Base-by-base conservation (phyloP, 2,329 filamentous ascomycete species). In the Ophiocordyceps robertsii region DNA sequence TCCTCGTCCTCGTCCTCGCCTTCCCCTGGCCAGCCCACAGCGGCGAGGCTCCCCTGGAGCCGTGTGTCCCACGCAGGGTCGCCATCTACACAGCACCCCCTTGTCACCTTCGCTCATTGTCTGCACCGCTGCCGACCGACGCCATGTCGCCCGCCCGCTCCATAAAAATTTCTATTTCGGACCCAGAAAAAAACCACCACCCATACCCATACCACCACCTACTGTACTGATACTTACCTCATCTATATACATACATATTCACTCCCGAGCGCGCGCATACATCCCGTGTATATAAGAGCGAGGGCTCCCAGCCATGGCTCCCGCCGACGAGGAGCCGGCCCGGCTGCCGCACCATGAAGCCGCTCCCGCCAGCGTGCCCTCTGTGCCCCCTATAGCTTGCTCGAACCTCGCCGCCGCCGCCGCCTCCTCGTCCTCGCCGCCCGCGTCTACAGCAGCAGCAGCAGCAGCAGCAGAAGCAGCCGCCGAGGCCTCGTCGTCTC, bases 121-220 rank as follows among this genome's bases (percentile, higher is more conserved):
- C 38, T 38, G 39, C 29, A 24, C 43, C 38, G 42, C 42, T 43
- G 37, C 39, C 29, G 43, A 36, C 39, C 29, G 43, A 36, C 35
- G 43, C 43, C 39, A 39, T 30, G 39, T 33, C 39, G 41, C 44
- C 46, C 53, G 48, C 49, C 45, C 53, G 57, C 58, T 59, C 58
- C 58, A 61, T 60, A 60, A 61, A 57, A 57, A 49, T 53, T 57
- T 54, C 50, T 56, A 58, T 57, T 59, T 56, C 58, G 24, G 24
- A 57, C 37, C 19, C 37, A 58, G 55, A 41, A 47, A 41, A 38
- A 27, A 37, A 39, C 36, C 32, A 16, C 33, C 10, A 14, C 17
- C 14, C 33, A 36, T 36, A 29, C 41, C 29, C 35, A 29, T n/a
- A n/a, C 32, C 32, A n/a, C 32, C 32, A 36, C 17, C 33, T 16